Evolutionary conservation across 805 yeast species (phyloP), one percentile per base, ranked within the genome.

Genomic region (Saccharomycopsis vini): DNA sequence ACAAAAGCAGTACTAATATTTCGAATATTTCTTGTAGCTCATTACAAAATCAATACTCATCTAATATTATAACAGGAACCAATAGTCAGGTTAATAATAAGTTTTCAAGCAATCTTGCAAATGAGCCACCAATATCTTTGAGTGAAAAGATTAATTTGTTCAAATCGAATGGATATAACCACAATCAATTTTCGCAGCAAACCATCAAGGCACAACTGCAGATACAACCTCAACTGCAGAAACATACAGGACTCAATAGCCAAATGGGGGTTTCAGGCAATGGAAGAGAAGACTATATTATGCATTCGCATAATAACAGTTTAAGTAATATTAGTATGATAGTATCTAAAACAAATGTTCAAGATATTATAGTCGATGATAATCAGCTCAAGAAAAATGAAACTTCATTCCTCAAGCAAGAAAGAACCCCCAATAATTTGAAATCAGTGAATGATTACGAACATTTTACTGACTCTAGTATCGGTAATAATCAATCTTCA

Each of bases 41-140:
- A 28, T 24, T 35, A 13, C 29, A 36, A 13, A n/a, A 30, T 24
- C 16, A 15, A 20, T 23, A 43, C 24, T 19, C 19, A 21, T 6
- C 26, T 18, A 16, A 26, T 34, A 18, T 21, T 19, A 5, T 43
- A 19, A 13, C 22, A 24, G 12, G 34, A 20, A 32, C 36, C 9
- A 38, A 35, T 23, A 33, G 18, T 31, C 30, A 35, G 5, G 15
- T n/a, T 19, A 19, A 23, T 20, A 38, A 29, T 18, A 23, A 39
- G 15, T 12, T 39, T 18, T 26, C 42, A 19, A 26, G 26, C 16
- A 39, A 23, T 18, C 29, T 48, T 18, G 42, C 51, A 5, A 48
- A 39, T 33, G 49, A 45, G 24, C 51, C 51, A 5, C 51, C 51
- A 19, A 45, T 48, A 20, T 39, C 51, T 4, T 29, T 48, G 4